Percentiles rank a stretch among this genome's conserved stretches.
These are phyloP conservation scores for Protomyces inouyei DNA, from an alignment of 1,139 yeast species.

Conservation along the genomic window DNA sequence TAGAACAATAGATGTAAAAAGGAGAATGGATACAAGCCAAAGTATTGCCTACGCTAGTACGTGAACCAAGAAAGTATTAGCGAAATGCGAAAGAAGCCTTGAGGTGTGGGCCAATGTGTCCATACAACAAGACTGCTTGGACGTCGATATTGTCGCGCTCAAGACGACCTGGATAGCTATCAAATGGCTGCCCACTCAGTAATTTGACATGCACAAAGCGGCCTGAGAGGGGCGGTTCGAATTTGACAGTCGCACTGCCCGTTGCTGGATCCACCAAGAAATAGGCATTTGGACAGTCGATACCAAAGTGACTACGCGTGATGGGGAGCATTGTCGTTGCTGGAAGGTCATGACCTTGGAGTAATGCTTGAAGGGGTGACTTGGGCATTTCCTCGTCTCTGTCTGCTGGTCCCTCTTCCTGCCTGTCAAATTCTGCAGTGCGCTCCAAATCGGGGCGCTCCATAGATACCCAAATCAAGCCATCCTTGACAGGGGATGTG, in stretches of 20 bases:
- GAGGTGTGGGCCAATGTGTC: background rate
- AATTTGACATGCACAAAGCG: constrained; percentile 23
- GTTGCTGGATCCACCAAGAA: constrained; percentile 4
- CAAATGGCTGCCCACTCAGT: constrained; percentile 19
- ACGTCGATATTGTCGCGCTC: constrained; percentile 25
- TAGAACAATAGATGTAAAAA: background rate
- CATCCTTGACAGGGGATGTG: constrained; percentile 34
- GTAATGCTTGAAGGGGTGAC: background rate
- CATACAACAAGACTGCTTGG: constrained; percentile 15
- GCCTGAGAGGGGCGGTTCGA: constrained; percentile 16
- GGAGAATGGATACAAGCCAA: too few relatives aligned
- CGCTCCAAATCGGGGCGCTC: constrained; percentile 10
- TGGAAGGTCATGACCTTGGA: constrained; percentile 10
- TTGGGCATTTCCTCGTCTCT: background rate
- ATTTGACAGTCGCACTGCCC: constrained; percentile 7
- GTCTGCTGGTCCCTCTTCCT: background rate
- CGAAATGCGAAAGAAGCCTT: background rate
- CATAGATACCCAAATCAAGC: constrained; percentile 33
- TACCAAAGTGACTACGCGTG: background rate
- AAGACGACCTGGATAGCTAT: constrained; percentile 13
- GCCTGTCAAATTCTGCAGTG: constrained; percentile 8
- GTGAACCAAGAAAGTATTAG: background rate
- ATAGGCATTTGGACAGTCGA: constrained; percentile 14
- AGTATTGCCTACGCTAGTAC: too few relatives aligned
- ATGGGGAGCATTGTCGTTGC: constrained; percentile 9